These are phyloP conservation scores for Platanthera guangdongensis DNA, from an alignment of 106 monocot species.

Conservation along the genomic window DNA sequence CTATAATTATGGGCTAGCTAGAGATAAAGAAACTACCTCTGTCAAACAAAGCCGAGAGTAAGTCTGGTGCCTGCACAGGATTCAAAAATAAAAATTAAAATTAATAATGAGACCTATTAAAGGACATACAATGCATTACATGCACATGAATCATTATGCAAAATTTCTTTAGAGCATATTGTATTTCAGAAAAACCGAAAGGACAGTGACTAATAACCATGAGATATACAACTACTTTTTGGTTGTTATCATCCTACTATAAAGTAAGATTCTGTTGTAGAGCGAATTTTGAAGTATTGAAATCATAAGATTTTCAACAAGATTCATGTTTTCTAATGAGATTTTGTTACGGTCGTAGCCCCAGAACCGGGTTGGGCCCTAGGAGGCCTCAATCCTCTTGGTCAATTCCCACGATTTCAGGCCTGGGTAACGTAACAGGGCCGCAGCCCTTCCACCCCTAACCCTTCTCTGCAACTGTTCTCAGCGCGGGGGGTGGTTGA, in stretches of 20 bases:
- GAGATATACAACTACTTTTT: not conserved
- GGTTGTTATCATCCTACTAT: not conserved
- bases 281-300: not conserved
- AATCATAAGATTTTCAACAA: not conserved
- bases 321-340: not conserved
- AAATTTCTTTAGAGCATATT: not conserved
- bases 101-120: no score
- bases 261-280: not conserved
- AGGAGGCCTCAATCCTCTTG: no score
- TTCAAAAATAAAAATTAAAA: not conserved
- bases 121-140: no score
- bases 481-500: no score
- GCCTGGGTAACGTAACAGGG: no score
- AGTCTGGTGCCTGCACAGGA: constrained; percentile 69
- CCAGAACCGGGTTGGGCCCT: no score
- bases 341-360: not conserved
- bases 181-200: not conserved
- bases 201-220: not conserved
- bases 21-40: constrained; percentile 36
- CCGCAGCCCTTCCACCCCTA: no score
- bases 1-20: not conserved
- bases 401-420: no score
- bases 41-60: constrained; percentile 58
- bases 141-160: no score
- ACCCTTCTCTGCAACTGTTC: no score